Conservation (phyloP, 177 flowering plant genomes). For the Vitis hybrid region DNA sequence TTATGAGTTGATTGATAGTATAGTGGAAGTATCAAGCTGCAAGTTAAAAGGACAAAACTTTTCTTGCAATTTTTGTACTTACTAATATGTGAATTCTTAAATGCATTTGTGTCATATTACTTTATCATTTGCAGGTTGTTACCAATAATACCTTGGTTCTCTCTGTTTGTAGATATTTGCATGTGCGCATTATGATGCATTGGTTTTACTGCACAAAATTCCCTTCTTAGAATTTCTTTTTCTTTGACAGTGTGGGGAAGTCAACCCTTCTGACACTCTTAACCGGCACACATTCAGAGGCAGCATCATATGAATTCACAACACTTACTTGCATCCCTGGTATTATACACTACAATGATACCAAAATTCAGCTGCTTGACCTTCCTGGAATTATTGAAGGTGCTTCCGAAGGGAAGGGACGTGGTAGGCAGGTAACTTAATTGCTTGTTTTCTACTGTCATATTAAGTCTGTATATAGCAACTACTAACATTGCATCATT, state of each 20-base stretch:
- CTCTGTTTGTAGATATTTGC: background rate
- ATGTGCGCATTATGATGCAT: background rate
- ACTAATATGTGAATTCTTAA: too few relatives aligned
- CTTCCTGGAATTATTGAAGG: constrained; percentile 99
- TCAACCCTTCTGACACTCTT: constrained; percentile 90
- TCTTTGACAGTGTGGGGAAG: constrained; percentile 85
- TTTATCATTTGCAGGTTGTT: too few relatives aligned
- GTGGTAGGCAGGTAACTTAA: constrained; percentile 90
- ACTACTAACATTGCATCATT: background rate
- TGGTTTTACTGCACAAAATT: background rate
- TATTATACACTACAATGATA: constrained; percentile 93
- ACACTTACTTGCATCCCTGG: constrained; percentile 99
- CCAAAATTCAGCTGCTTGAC: constrained; percentile 96
- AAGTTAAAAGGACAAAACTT: too few relatives aligned
- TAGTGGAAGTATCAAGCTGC: too few relatives aligned
- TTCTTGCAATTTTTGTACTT: too few relatives aligned
- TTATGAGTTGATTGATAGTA: too few relatives aligned
- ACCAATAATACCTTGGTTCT: too few relatives aligned
- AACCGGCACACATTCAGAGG: constrained; percentile 98
- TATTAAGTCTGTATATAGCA: background rate
- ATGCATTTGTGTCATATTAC: too few relatives aligned
- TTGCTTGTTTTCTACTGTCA: background rate
- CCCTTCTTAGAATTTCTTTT: background rate
- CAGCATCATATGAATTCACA: constrained; percentile 98
- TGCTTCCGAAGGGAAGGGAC: constrained; percentile 99